These are phyloP conservation scores for Hypocreales sp. DNA, from an alignment of 2,329 filamentous ascomycete species.

Conservation along the genomic window DNA sequence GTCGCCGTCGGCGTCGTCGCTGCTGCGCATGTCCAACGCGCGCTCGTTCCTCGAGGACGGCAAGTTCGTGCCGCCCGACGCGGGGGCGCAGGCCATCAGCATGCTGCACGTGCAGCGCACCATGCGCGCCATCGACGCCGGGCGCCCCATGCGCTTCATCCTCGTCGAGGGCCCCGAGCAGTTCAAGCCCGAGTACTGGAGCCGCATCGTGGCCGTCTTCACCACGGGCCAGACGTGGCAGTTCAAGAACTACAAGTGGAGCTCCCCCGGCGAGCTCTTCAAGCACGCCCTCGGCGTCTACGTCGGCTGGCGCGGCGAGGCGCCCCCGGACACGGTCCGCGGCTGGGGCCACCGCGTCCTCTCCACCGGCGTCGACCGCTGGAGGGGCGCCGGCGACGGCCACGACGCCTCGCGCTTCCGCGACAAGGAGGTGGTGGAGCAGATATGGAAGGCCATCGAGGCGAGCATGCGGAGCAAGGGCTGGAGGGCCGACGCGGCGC, in stretches of 20 bases:
- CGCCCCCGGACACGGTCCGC: slow-evolving; percentile 59
- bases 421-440: slow-evolving; percentile 84
- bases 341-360: slow-evolving; percentile 78
- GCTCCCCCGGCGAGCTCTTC: slow-evolving; percentile 76
- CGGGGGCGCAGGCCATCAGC: slow-evolving; percentile 51
- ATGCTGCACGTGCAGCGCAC: slow-evolving; percentile 75
- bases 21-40: slow-evolving; percentile 90
- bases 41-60: slow-evolving; percentile 85
- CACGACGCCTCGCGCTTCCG: slow-evolving; percentile 52
- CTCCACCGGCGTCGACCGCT: slow-evolving; percentile 70
- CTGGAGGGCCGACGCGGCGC: slow-evolving; percentile 61
- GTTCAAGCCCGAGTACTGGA: slow-evolving; percentile 98
- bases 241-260: slow-evolving; percentile 98
- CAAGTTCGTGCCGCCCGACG: slow-evolving; percentile 63
- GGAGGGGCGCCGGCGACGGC: slow-evolving; percentile 40
- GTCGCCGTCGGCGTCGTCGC: slow-evolving; percentile 85
- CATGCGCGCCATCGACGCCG: slow-evolving; percentile 54
- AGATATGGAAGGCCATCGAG: slow-evolving; percentile 84
- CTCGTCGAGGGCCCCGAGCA: slow-evolving; percentile 85
- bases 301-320: slow-evolving; percentile 81
- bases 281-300: slow-evolving; percentile 75
- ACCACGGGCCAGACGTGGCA: slow-evolving; percentile 97
- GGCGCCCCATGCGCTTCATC: slow-evolving; percentile 76
- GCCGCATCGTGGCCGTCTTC: slow-evolving; percentile 86
- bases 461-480: slow-evolving; percentile 72